These are phyloP conservation scores for Termitomyces sp. DNA, from an alignment of 768 basidiomycete species.

Conservation along the genomic window DNA sequence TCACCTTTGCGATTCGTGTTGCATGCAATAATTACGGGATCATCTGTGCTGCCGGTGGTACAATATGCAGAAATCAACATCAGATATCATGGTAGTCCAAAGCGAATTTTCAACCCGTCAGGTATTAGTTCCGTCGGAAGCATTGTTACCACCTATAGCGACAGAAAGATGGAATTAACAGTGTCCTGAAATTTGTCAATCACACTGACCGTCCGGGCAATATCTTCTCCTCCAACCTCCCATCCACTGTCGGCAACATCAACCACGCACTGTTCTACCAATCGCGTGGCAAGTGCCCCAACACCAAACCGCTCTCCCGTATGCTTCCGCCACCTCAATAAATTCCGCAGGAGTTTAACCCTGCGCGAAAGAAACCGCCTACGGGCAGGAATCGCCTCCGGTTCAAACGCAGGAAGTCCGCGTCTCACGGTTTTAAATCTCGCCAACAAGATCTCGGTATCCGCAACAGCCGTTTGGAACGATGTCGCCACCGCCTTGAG, in stretches of 20 bases:
- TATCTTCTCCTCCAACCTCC: conserved; percentile 80
- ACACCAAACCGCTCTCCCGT: conserved; percentile 53
- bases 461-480: conserved; percentile 53
- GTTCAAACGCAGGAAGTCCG: conserved; percentile 54
- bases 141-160: conserved; percentile 26
- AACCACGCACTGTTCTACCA: conserved; percentile 56
- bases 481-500: conserved; percentile 43
- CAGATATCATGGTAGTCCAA: conserved; percentile 12
- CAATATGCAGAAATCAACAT: not conserved
- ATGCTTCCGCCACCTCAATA: conserved; percentile 74
- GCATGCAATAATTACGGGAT: not conserved
- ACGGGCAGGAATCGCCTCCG: conserved; percentile 67
- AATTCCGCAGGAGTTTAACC: conserved; percentile 67
- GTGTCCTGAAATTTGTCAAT: conserved; percentile 1
- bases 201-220: conserved; percentile 49
- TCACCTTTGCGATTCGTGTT: not conserved
- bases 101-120: conserved; percentile 15
- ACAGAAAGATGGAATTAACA: not conserved
- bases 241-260: conserved; percentile 71
- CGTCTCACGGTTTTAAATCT: conserved; percentile 37
- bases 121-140: conserved; percentile 31
- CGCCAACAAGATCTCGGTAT: conserved; percentile 41
- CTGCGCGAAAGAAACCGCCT: conserved; percentile 60
- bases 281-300: conserved; percentile 44
- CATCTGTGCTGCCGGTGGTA: not conserved